Evolutionary conservation across 495 filamentous ascomycete genomes (phyloP).

Genomic region (Choiromyces venosus): DNA sequence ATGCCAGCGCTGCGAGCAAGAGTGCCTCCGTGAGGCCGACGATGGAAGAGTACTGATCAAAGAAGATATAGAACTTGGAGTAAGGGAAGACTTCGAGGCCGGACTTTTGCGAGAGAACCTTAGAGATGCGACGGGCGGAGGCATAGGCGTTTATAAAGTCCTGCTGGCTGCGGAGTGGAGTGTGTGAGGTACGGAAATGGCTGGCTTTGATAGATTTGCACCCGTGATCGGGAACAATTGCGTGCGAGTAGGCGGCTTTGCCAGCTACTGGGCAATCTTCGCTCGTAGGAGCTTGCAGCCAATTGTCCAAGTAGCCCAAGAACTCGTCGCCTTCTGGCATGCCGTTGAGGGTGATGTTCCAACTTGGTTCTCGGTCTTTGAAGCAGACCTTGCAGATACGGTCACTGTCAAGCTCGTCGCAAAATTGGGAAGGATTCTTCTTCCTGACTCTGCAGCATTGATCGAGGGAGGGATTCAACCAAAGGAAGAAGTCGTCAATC

Average conservation of each 20-base stretch:
- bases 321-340: slow-evolving; percentile 94
- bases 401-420: slow-evolving; percentile 50
- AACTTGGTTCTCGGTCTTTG: slow-evolving; percentile 62
- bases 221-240: slow-evolving; percentile 69
- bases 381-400: slow-evolving; percentile 62
- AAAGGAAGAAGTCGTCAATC: slow-evolving; percentile 93
- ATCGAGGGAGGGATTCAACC: slow-evolving; percentile 81
- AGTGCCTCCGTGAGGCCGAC: slow-evolving; percentile 70
- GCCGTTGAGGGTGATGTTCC: slow-evolving; percentile 80
- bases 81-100: slow-evolving; percentile 85
- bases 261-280: slow-evolving; percentile 82
- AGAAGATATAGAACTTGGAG: slow-evolving; percentile 95
- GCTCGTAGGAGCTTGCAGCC: slow-evolving; percentile 72
- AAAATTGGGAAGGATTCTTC: slow-evolving; percentile 31
- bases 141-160: slow-evolving; percentile 90
- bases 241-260: slow-evolving; percentile 76
- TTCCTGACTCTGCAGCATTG: slow-evolving; percentile 61
- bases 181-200: slow-evolving; percentile 88
- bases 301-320: slow-evolving; percentile 72
- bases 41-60: slow-evolving; percentile 90
- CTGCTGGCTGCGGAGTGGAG: slow-evolving; percentile 75
- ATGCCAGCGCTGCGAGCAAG: slow-evolving; percentile 71
- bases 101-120: slow-evolving; percentile 61
- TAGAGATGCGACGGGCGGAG: slow-evolving; percentile 82
- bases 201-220: slow-evolving; percentile 63